These are phyloP conservation scores for Evernia prunastri DNA, from an alignment of 495 filamentous ascomycete genomes.

Conservation along the genomic window DNA sequence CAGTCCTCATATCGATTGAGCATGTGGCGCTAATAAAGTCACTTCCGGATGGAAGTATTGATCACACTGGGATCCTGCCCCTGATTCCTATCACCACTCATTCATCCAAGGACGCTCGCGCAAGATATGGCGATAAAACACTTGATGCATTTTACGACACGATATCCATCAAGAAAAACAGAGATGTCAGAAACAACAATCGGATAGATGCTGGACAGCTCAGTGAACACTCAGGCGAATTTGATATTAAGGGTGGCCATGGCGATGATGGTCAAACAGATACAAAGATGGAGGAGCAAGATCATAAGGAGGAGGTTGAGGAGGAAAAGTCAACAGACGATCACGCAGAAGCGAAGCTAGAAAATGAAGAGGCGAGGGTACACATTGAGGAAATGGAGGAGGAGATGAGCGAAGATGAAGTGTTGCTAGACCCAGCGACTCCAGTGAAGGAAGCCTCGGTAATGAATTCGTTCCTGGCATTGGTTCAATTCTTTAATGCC, in stretches of 20 bases:
- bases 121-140: neutral
- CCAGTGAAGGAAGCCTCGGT: neutral
- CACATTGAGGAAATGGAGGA: neutral
- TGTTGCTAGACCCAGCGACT: neutral
- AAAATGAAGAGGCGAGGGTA: neutral
- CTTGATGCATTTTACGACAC: neutral
- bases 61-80: constrained; percentile 14
- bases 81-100: constrained; percentile 6
- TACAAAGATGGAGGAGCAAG: neutral
- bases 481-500: constrained; percentile 1
- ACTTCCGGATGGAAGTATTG: constrained; percentile 5
- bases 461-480: neutral
- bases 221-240: neutral
- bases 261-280: neutral
- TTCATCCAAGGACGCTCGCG: neutral
- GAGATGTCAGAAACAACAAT: neutral
- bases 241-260: neutral
- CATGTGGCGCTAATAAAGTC: constrained; percentile 14
- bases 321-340: no score
- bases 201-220: neutral
- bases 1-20: constrained; percentile 17
- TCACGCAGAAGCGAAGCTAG: no score
- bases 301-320: neutral
- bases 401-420: neutral
- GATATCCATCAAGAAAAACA: neutral